Conservation (phyloP, 805 yeast species). For the Saturnispora zaruensis region DNA sequence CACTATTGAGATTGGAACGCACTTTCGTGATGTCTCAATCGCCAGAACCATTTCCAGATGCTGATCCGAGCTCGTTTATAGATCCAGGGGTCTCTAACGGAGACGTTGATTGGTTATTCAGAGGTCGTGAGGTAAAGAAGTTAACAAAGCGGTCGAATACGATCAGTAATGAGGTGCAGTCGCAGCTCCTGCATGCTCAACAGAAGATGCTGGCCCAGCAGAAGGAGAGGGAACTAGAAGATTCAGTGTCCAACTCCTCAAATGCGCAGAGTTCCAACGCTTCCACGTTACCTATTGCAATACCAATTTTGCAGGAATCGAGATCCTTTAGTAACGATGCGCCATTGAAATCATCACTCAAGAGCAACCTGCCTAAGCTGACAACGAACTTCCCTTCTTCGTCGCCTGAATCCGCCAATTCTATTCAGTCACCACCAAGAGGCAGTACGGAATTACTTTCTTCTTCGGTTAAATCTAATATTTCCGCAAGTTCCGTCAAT, state of each 20-base stretch:
- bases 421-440: slow-evolving; percentile 1
- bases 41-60: slow-evolving; percentile 6
- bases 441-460: slow-evolving; percentile 3
- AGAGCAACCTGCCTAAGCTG: slow-evolving; percentile 1
- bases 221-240: slow-evolving; percentile 6
- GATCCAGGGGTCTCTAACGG: slow-evolving; percentile 55
- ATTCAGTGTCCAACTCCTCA: not conserved
- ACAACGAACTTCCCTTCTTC: slow-evolving; percentile 1
- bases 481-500: slow-evolving; percentile 1
- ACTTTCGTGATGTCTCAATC: not conserved
- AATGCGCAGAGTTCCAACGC: not conserved
- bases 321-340: not conserved
- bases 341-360: slow-evolving; percentile 13
- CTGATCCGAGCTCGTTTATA: slow-evolving; percentile 14
- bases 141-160: slow-evolving; percentile 34
- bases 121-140: slow-evolving; percentile 61
- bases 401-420: not conserved
- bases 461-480: slow-evolving; percentile 9
- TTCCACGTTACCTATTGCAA: slow-evolving; percentile 2
- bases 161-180: slow-evolving; percentile 25
- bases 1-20: not conserved
- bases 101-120: slow-evolving; percentile 78
- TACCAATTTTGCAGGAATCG: not conserved
- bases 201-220: slow-evolving; percentile 17
- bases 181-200: slow-evolving; percentile 25